These are phyloP conservation scores for Clavaria fumosa DNA, from an alignment of 768 basidiomycete species.

Conservation along the genomic window DNA sequence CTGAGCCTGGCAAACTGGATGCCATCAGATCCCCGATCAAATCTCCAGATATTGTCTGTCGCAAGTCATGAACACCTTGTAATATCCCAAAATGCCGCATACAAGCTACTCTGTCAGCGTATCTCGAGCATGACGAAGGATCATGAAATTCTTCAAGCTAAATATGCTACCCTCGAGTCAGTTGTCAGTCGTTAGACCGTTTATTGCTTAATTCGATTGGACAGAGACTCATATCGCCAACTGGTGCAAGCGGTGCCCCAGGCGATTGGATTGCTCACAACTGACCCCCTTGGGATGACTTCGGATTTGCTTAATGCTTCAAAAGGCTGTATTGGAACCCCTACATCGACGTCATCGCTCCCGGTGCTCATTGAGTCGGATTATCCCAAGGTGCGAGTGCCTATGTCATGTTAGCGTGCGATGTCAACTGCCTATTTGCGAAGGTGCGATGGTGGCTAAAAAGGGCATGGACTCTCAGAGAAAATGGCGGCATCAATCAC, in stretches of 20 bases:
- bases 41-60: not conserved
- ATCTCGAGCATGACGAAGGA: not conserved
- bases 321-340: not conserved
- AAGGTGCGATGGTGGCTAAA: not conserved
- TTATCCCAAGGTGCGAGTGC: too few relatives aligned
- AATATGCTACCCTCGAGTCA: not conserved
- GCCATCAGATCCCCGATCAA: not conserved
- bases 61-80: not conserved
- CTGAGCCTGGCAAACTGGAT: too few relatives aligned
- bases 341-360: not conserved
- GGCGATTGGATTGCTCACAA: not conserved
- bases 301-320: not conserved
- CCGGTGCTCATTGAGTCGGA: not conserved
- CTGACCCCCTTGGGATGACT: not conserved
- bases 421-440: too few relatives aligned
- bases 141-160: not conserved
- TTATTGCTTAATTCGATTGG: not conserved
- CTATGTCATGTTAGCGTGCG: too few relatives aligned
- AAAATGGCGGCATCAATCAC: not conserved
- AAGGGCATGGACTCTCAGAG: not conserved
- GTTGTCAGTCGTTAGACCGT: not conserved
- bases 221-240: conserved; percentile 2
- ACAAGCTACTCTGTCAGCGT: not conserved
- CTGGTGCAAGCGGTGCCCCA: not conserved
- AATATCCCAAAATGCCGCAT: not conserved